Conservation (phyloP, 257 asterid genomes). For the Cinchona pubescens region DNA sequence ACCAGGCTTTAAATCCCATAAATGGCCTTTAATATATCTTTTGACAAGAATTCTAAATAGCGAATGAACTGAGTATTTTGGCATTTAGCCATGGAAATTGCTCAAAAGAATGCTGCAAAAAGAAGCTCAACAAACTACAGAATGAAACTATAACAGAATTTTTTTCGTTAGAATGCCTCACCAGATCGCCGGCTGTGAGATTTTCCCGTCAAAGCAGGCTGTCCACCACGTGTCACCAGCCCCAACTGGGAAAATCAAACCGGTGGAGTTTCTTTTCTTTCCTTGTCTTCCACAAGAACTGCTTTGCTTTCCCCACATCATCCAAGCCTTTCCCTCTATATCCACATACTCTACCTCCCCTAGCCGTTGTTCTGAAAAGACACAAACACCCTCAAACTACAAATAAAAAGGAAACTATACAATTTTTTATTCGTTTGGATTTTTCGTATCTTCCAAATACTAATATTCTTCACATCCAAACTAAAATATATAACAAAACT, state of each 20-base stretch:
- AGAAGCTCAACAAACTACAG: not conserved
- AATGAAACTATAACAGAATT: not conserved
- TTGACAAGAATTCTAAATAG: not conserved
- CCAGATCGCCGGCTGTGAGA: not conserved
- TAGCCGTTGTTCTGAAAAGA: not conserved
- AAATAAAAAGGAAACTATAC: not conserved
- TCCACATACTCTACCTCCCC: not conserved
- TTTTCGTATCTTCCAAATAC: too few species aligned
- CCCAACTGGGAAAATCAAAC: not conserved
- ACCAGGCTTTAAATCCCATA: not conserved
- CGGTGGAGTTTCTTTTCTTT: constrained; percentile 18
- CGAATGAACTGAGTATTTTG: too few species aligned
- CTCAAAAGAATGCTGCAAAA: constrained; percentile 5
- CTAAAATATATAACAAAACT: too few species aligned
- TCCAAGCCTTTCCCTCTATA: constrained; percentile 28
- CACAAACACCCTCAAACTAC: not conserved
- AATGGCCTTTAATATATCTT: not conserved
- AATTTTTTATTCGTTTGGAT: too few species aligned
- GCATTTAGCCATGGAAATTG: too few species aligned
- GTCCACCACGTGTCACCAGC: constrained; percentile 36
- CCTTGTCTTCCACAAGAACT: constrained; percentile 23
- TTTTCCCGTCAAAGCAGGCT: constrained; percentile 19
- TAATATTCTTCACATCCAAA: too few species aligned
- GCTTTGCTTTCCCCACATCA: constrained; percentile 20
- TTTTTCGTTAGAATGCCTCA: not conserved